Base-by-base conservation (phyloP, 306 rosid species). In the Sphenostylis stenocarpa region DNA sequence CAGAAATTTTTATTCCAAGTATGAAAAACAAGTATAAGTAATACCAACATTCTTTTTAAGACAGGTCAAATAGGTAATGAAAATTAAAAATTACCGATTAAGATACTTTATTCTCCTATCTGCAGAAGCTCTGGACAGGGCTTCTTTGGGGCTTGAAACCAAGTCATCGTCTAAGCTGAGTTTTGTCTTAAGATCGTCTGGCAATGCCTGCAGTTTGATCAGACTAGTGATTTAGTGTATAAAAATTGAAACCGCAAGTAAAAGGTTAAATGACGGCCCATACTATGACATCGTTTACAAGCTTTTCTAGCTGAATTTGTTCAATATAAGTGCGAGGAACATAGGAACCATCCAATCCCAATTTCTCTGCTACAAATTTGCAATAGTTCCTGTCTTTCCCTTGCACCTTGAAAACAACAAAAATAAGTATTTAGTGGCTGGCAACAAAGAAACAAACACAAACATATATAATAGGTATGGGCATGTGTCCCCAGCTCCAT, bases 301-400 rank as follows among this genome's bases (percentile, higher is more conserved):
- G 97, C 83, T 92, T 92, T 86, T 95, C 99, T 79, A 95, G 91
- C 87, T 95, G 99, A 84, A 95, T 95, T 82, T 95, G 99, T 87
- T 95, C 99, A 7, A 95, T 92, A 77, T 95, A 95, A 80, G 99
- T 95, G 70, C 97, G 96, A 73, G 98, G 91, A 82, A 95, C 86
- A 78, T 92, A 92, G 55, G 97, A 90, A 60, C 97, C 99, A 69
- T 92, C 97, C 91, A 95, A 79, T 15, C 75, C 88, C 77, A 95
- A 88, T 83, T 88, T 90, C 88, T 88, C 90, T 1, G 97, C 97
- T 1, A 95, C 81, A 81, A 53, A 70, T 71, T 92, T 92, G 69
- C 93, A 88, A 58, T 86, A 83, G 65, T 67, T 69, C 31, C 99
- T 90, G 81, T 95, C 99, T 84, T 44, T 89, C 70, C 99, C 99